These are phyloP conservation scores for Durusdinium trenchii DNA, from an alignment of 73 alveolate genomes.

Conservation along the genomic window DNA sequence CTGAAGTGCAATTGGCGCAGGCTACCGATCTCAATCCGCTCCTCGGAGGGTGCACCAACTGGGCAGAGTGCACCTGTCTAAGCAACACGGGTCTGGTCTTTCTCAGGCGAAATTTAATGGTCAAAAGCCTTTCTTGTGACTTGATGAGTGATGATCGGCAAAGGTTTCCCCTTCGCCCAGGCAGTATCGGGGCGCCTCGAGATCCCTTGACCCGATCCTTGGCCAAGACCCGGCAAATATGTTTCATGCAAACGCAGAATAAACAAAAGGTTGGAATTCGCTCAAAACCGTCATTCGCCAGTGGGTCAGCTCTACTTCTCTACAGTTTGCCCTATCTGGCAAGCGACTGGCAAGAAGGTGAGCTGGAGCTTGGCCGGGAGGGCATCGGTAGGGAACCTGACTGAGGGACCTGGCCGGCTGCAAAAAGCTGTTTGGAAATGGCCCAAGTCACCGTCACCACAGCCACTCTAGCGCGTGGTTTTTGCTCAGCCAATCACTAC, in stretches of 20 bases:
- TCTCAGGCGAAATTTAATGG: background rate
- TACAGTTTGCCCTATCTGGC: too few relatives aligned
- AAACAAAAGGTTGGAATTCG: background rate
- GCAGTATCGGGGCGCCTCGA: constrained; percentile 14
- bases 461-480: too few relatives aligned
- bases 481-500: background rate
- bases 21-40: background rate
- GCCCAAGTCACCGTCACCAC: background rate
- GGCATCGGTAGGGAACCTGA: constrained; percentile 57
- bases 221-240: background rate
- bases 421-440: background rate
- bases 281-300: background rate
- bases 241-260: background rate
- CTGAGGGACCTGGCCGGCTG: background rate
- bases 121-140: too few relatives aligned
- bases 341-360: too few relatives aligned
- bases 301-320: background rate
- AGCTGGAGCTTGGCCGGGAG: constrained; percentile 16
- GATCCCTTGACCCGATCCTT: background rate
- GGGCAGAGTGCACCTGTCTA: background rate
- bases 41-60: constrained; percentile 55
- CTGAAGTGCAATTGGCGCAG: background rate
- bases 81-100: background rate
- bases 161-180: too few relatives aligned
- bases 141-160: too few relatives aligned